Evolutionary conservation across 768 basidiomycete species (phyloP).

Genomic region (Leccinum longicurvipes): DNA sequence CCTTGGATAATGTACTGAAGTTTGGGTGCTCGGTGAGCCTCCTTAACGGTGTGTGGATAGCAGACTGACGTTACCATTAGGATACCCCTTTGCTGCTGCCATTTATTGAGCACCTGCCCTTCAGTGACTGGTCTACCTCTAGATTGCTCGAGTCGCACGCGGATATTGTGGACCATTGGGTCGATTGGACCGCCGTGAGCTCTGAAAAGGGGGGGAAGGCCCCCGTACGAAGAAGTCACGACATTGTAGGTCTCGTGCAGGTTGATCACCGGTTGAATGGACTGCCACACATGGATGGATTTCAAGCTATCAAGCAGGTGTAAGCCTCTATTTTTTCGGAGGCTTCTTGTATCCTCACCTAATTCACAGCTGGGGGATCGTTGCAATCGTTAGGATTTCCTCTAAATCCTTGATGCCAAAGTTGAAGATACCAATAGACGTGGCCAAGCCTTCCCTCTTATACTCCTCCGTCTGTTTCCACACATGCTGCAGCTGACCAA

Average conservation of each 20-base stretch:
- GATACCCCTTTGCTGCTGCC: conserved; percentile 1
- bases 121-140: not conserved
- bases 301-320: not conserved
- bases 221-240: conserved; percentile 2
- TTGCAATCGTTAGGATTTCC: no score
- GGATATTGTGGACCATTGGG: not conserved
- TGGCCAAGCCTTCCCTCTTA: no score
- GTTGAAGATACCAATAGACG: no score
- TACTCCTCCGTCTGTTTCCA: no score
- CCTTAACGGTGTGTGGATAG: not conserved
- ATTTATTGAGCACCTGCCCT: conserved; percentile 2
- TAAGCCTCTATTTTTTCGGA: not conserved
- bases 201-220: not conserved
- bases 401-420: no score
- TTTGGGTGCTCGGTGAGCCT: not conserved
- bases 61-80: not conserved
- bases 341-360: not conserved
- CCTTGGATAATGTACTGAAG: not conserved
- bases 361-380: not conserved
- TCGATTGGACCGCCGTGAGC: not conserved
- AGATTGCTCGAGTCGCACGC: not conserved
- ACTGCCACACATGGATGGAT: conserved; percentile 6
- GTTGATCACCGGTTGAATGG: not conserved
- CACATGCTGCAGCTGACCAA: no score
- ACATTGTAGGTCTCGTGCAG: conserved; percentile 1